Percentiles rank a stretch among this genome's conserved stretches.
Evolutionary conservation across 805 yeast genomes (phyloP).

Genomic region (Millerozyma acaciae): DNA sequence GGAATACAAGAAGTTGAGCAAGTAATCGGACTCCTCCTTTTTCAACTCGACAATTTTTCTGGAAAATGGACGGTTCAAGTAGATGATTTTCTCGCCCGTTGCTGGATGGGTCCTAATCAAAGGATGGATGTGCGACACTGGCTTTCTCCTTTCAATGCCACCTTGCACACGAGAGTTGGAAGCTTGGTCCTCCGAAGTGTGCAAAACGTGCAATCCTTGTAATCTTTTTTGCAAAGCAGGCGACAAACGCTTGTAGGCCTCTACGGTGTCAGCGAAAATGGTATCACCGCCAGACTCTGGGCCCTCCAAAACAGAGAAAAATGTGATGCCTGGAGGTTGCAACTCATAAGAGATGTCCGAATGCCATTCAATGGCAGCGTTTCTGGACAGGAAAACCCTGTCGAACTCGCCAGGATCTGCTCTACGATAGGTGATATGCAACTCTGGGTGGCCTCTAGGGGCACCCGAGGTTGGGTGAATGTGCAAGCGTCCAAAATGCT

Average conservation of each 20-base stretch:
- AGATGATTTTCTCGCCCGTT: slow-evolving; percentile 56
- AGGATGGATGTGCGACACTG: slow-evolving; percentile 65
- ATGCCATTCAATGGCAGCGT: slow-evolving; percentile 54
- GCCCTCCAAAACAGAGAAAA: slow-evolving; percentile 58
- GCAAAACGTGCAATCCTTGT: slow-evolving; percentile 60
- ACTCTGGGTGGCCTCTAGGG: slow-evolving; percentile 58
- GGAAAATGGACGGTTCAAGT: slow-evolving; percentile 57
- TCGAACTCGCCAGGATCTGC: slow-evolving; percentile 37
- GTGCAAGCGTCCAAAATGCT: slow-evolving; percentile 66
- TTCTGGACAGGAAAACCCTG: slow-evolving; percentile 30
- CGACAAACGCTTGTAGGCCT: slow-evolving; percentile 69
- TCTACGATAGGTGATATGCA: slow-evolving; percentile 58
- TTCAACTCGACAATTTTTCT: slow-evolving; percentile 69
- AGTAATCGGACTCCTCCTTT: slow-evolving; percentile 61
- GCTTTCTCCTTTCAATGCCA: slow-evolving; percentile 61
- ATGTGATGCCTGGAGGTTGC: slow-evolving; percentile 70
- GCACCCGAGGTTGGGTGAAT: slow-evolving; percentile 75
- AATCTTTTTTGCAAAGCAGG: slow-evolving; percentile 58
- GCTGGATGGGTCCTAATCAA: slow-evolving; percentile 72
- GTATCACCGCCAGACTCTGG: slow-evolving; percentile 73
- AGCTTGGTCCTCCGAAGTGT: slow-evolving; percentile 72
- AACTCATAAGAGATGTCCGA: slow-evolving; percentile 71
- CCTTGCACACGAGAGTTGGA: slow-evolving; percentile 50
- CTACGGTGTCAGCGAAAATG: slow-evolving; percentile 66
- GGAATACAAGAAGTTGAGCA: slow-evolving; percentile 53